phyloP scores from a whole-genome alignment of 441 rosid genomes.

The Euphorbia corollata region DNA sequence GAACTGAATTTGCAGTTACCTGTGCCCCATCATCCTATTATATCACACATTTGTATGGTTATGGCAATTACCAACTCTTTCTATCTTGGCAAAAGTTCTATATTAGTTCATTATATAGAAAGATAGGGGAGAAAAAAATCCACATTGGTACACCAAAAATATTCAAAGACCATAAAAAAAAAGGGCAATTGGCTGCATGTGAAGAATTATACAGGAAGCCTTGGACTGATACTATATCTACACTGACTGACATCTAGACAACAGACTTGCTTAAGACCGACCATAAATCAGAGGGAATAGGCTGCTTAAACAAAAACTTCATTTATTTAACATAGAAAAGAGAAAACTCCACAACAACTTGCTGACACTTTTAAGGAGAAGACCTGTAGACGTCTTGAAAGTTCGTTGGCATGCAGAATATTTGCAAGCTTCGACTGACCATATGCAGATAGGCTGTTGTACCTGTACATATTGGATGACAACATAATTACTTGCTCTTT shows the following conservation, averaged over 20 bases:
- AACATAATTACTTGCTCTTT: neutral
- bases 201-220: too few species aligned
- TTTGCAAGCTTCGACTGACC: conserved; percentile 18
- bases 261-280: neutral
- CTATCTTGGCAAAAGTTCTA: neutral
- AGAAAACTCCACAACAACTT: neutral
- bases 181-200: too few species aligned
- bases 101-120: too few species aligned
- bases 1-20: conserved; percentile 39
- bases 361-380: neutral
- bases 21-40: conserved; percentile 29
- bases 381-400: conserved; percentile 12
- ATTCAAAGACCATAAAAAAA: too few species aligned
- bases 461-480: neutral
- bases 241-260: neutral
- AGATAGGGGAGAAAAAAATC: too few species aligned
- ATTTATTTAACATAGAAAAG: neutral
- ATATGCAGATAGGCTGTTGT: conserved; percentile 8
- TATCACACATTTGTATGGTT: neutral
- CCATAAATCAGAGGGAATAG: neutral
- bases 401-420: conserved; percentile 12
- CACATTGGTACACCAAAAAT: too few species aligned
- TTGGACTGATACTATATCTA: too few species aligned
- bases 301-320: neutral
- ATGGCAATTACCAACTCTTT: conserved; percentile 3